A percentile compares a stretch with the other conserved stretches of the same genome.
These are phyloP conservation scores for Cytospora mali DNA, from an alignment of 2,329 filamentous ascomycete species.

Conservation along the genomic window DNA sequence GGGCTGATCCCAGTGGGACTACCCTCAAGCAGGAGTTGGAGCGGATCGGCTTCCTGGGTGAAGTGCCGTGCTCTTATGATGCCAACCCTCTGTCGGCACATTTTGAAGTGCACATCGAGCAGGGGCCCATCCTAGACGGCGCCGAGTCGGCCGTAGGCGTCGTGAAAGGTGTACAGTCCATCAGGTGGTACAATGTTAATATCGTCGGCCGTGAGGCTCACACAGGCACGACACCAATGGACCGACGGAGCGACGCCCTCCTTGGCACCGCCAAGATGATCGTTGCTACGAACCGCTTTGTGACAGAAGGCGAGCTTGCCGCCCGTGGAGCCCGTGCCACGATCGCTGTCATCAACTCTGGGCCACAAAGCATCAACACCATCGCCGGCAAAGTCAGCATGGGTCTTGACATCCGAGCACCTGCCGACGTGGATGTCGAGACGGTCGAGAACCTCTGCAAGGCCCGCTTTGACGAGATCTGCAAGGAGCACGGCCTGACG, in stretches of 20 bases:
- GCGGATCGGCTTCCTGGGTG: constrained; percentile 30
- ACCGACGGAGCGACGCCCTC: constrained; percentile 33
- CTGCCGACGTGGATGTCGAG: constrained; percentile 17
- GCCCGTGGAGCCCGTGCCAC: constrained; percentile 23
- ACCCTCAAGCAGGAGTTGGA: constrained; percentile 30
- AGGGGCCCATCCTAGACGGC: constrained; percentile 29
- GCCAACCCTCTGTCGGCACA: constrained; percentile 30
- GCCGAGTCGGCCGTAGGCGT: constrained; percentile 27
- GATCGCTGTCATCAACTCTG: constrained; percentile 31
- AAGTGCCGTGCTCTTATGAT: constrained; percentile 23
- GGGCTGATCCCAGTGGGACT: constrained; percentile 17
- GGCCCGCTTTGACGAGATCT: constrained; percentile 27
- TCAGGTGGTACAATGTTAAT: constrained; percentile 35
- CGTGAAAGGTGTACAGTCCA: constrained; percentile 31
- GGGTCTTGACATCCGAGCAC: constrained; percentile 2
- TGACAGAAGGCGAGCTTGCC: constrained; percentile 11
- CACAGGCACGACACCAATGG: constrained; percentile 37
- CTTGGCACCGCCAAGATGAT: constrained; percentile 32
- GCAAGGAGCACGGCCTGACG: no score
- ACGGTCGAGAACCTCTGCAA: constrained; percentile 26
- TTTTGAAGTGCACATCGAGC: constrained; percentile 33
- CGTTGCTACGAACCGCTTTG: no score
- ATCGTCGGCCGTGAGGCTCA: constrained; percentile 39
- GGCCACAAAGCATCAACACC: constrained; percentile 22
- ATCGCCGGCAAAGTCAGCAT: not conserved